Conservation (phyloP, 2,329 filamentous ascomycete genomes). For the Xylaria sp. region DNA sequence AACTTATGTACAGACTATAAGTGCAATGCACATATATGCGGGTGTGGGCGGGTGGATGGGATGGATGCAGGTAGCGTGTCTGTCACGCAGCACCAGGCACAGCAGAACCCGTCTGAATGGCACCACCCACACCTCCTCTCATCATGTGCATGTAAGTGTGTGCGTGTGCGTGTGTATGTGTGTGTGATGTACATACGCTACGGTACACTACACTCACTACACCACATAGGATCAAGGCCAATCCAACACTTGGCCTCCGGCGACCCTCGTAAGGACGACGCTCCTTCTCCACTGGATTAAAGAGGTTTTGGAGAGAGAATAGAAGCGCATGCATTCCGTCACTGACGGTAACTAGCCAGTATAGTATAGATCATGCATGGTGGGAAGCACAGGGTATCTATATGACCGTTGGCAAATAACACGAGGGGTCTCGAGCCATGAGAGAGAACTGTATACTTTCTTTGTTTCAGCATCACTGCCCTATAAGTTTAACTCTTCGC, state of each 20-base stretch:
- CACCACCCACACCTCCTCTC: constrained; percentile 39
- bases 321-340: background rate
- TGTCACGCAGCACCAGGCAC: constrained; percentile 37
- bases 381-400: constrained; percentile 2
- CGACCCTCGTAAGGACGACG: constrained; percentile 9
- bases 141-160: constrained; percentile 23
- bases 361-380: background rate
- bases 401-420: constrained; percentile 14
- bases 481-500: constrained; percentile 40
- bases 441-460: constrained; percentile 33
- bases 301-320: background rate
- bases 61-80: constrained; percentile 35
- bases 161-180: constrained; percentile 3
- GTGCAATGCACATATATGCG: constrained; percentile 21
- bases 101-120: constrained; percentile 35
- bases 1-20: constrained; percentile 13
- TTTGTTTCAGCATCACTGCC: constrained; percentile 30
- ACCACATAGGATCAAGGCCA: constrained; percentile 29
- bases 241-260: constrained; percentile 15
- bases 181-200: background rate
- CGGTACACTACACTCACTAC: constrained; percentile 5
- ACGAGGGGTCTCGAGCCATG: background rate
- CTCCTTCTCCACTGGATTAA: constrained; percentile 28
- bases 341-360: background rate
- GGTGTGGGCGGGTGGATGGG: constrained; percentile 36